Percentiles rank a stretch among this genome's conserved stretches.
phyloP scores from a whole-genome alignment of 345 rosid genomes.

The Combretum micranthum region DNA sequence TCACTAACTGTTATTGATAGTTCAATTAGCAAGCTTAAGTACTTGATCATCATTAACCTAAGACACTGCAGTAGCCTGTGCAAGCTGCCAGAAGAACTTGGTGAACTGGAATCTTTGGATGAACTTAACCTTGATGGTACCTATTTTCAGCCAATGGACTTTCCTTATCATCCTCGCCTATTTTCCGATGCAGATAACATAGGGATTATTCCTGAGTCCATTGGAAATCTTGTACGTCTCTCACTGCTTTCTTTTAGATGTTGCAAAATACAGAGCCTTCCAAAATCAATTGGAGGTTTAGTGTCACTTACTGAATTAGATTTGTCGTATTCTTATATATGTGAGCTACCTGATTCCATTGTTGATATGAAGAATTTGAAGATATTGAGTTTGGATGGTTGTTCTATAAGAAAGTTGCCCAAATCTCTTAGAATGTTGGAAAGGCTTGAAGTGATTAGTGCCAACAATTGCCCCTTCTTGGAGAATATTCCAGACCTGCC shows the following conservation, averaged over 20 bases:
- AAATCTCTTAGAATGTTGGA: neutral
- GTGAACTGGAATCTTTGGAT: neutral
- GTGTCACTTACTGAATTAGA: neutral
- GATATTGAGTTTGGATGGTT: neutral
- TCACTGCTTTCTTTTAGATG: neutral
- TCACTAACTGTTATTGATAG: neutral
- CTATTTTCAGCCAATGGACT: too few species aligned
- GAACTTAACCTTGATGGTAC: neutral
- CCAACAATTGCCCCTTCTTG: too few species aligned
- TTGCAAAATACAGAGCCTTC: neutral
- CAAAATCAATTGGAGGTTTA: neutral
- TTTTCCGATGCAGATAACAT: neutral
- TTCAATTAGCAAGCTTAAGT: neutral
- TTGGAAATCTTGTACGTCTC: neutral
- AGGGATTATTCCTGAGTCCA: neutral
- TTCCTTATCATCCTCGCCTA: neutral
- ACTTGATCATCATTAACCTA: neutral
- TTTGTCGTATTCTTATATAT: neutral
- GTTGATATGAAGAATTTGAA: neutral
- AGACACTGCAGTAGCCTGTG: neutral
- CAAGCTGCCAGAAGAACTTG: neutral
- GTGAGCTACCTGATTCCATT: neutral
- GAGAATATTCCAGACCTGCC: neutral
- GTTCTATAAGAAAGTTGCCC: neutral
- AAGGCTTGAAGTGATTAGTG: conserved; percentile 1